Percentiles rank a stretch among this genome's conserved stretches.
These are phyloP conservation scores for Asterochloris sp. DNA, from an alignment of 139 green algal genomes.

Conservation along the genomic window DNA sequence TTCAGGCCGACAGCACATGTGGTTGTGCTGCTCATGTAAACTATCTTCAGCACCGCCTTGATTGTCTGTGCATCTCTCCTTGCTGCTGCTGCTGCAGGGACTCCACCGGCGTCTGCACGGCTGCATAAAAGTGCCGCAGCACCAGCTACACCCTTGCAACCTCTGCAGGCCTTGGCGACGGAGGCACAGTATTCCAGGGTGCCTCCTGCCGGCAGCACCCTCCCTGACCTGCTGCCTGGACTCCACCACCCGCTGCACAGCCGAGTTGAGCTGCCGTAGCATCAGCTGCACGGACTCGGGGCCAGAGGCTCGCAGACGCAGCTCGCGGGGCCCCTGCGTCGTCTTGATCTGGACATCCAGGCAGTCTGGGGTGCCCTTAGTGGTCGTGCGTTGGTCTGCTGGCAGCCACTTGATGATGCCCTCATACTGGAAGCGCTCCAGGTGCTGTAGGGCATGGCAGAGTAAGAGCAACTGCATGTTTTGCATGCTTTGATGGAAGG, in stretches of 20 bases:
- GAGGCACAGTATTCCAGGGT: background rate
- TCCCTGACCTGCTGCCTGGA: background rate
- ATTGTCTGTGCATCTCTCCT: background rate
- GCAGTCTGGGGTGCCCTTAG: conserved; percentile 47
- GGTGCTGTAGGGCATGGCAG: conserved; percentile 29
- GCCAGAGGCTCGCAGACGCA: conserved; percentile 45
- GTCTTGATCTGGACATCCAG: conserved; percentile 56
- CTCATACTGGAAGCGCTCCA: conserved; percentile 54
- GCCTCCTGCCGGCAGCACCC: background rate
- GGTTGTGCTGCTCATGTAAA: too few species aligned
- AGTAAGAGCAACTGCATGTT: too few species aligned
- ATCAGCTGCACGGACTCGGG: conserved; percentile 2
- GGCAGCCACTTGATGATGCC: conserved; percentile 65
- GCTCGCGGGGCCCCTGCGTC: conserved; percentile 45
- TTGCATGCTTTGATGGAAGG: background rate
- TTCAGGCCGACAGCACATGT: too few species aligned
- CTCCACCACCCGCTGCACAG: conserved; percentile 8
- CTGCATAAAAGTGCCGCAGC: background rate
- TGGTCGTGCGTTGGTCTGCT: conserved; percentile 43
- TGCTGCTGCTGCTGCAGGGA: background rate
- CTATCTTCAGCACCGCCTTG: too few species aligned
- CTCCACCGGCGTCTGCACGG: background rate
- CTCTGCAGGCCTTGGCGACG: background rate
- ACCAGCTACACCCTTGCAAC: background rate
- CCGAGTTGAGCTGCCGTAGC: background rate